Conservation (phyloP, 2,329 filamentous ascomycete species). For the Curvularia verruculosa region DNA sequence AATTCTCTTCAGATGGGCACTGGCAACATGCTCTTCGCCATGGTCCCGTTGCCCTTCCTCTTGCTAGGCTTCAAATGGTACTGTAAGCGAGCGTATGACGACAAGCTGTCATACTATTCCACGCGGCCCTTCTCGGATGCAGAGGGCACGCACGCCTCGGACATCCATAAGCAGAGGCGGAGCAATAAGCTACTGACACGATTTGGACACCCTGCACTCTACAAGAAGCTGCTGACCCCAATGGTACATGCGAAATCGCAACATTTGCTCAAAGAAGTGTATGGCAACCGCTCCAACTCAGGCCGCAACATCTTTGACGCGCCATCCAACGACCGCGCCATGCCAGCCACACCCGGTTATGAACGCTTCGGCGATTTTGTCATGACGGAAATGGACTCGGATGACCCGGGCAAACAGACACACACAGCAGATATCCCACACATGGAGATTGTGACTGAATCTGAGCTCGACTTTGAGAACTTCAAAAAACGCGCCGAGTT, state of each 20-base stretch:
- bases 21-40: slow-evolving; percentile 66
- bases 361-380: slow-evolving; percentile 74
- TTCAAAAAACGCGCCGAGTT: slow-evolving; percentile 92
- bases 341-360: slow-evolving; percentile 63
- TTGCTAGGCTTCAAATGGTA: slow-evolving; percentile 85
- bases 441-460: slow-evolving; percentile 87
- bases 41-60: slow-evolving; percentile 77
- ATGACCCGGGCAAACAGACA: slow-evolving; percentile 59
- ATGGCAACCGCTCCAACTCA: slow-evolving; percentile 75
- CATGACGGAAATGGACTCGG: slow-evolving; percentile 73
- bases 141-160: slow-evolving; percentile 54
- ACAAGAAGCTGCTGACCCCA: slow-evolving; percentile 66
- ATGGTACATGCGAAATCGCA: slow-evolving; percentile 94
- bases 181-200: slow-evolving; percentile 71
- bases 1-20: slow-evolving; percentile 21
- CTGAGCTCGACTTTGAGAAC: slow-evolving; percentile 84
- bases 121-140: slow-evolving; percentile 60
- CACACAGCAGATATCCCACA: slow-evolving; percentile 51
- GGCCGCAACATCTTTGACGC: slow-evolving; percentile 44
- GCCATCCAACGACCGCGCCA: slow-evolving; percentile 39
- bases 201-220: slow-evolving; percentile 90
- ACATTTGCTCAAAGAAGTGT: slow-evolving; percentile 81
- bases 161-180: slow-evolving; percentile 38
- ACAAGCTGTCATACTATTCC: slow-evolving; percentile 79
- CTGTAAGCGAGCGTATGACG: slow-evolving; percentile 76